Conservation (phyloP, 192 early-diverging fungal genomes). For the Podila epicladia region DNA sequence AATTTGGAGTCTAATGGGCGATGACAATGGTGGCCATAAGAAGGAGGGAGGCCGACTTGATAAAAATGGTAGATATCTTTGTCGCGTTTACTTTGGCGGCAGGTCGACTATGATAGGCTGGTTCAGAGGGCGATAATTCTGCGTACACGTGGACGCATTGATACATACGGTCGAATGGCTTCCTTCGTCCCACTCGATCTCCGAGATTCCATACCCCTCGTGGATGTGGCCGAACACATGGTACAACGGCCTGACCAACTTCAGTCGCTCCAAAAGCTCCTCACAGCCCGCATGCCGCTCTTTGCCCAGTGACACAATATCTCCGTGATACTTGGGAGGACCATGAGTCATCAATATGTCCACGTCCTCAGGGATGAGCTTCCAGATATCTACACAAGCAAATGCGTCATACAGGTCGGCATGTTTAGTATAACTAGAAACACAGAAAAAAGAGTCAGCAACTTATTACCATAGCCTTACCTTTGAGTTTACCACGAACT, state of each 20-base stretch:
- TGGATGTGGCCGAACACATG: constrained; percentile 48
- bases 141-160: constrained; percentile 27
- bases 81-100: constrained; percentile 19
- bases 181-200: constrained; percentile 24
- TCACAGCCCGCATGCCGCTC: constrained; percentile 15
- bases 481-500: constrained; percentile 22
- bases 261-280: constrained; percentile 27
- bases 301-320: constrained; percentile 9
- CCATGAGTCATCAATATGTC: constrained; percentile 47
- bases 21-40: too few relatives aligned
- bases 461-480: not conserved
- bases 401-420: not conserved
- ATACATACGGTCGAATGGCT: constrained; percentile 25
- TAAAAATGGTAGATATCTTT: too few relatives aligned
- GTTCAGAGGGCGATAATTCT: constrained; percentile 16
- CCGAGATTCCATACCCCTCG: constrained; percentile 28
- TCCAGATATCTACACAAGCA: constrained; percentile 24
- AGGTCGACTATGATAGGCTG: constrained; percentile 26
- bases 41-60: too few relatives aligned
- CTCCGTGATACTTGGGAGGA: constrained; percentile 24
- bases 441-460: not conserved
- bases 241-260: constrained; percentile 21
- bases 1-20: too few relatives aligned
- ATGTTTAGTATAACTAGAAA: not conserved
- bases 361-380: constrained; percentile 19